Evolutionary conservation across 2,329 filamentous ascomycete genomes (phyloP), one percentile per base, ranked within the genome.

Genomic region (Claviceps monticola): DNA sequence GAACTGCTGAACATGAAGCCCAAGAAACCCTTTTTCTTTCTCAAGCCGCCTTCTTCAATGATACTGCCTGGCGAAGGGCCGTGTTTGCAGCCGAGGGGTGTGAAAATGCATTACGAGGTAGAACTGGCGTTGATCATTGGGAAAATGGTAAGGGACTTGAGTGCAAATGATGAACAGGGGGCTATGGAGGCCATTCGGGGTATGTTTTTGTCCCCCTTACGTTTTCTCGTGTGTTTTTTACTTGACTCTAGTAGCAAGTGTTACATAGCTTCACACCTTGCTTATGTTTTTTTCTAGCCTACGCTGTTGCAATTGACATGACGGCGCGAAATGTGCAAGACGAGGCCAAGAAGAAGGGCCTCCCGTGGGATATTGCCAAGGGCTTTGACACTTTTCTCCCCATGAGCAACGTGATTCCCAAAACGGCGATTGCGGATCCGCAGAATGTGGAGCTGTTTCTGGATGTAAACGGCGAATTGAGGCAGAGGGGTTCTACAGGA

Each of bases 21-120:
- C 49, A 94, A 93, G 68, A 89, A 96, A 70, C 93, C 93, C 26
- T 97, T 98, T 73, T 98, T 96, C 82, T 98, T 98, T 78, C 80
- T 97, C 60, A 98, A 98, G 76, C 93, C 93, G 1, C 73, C 90
- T 0, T 88, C 86, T 42, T 87, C 89, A 3, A 87, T 98, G 60
- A 78, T 97, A 4, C 76, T 86, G 21, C 88, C 88, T 0, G 79
- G 80, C 29, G 78, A 82, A 52, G 90, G 90, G 1, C 84, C 90
- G 3, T 82, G 95, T 47, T 76, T 95, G 59, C 80, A 85, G 45
- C 93, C 93, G 44, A 79, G 76, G 61, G 91, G 91, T 56, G 84
- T 94, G 42, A 84, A 83, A 60, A 75, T 96, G 63, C 91, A 96
- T 72, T 95, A 90, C 71, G 93, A 98, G 72, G 84, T 98, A 54